phyloP scores from a whole-genome alignment of 495 filamentous ascomycete genomes.

The Penicillium cataractarum region DNA sequence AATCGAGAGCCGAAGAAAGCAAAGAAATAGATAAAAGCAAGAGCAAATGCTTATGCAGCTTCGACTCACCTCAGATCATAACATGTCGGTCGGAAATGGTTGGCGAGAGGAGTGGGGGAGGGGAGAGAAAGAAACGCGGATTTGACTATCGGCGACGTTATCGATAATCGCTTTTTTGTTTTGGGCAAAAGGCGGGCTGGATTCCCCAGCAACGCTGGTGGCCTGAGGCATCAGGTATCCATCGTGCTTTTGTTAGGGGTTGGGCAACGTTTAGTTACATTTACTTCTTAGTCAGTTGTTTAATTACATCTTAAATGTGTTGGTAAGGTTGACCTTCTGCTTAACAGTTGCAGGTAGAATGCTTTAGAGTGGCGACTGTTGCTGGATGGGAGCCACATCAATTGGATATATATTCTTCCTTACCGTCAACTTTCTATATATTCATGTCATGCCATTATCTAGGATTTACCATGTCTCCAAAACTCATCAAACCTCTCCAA shows the following conservation, averaged over 20 bases:
- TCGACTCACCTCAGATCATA: background rate
- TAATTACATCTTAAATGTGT: background rate
- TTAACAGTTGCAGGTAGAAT: background rate
- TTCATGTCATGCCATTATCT: too few species aligned
- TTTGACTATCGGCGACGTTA: constrained; percentile 23
- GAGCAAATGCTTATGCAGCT: too few species aligned
- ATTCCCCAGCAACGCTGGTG: constrained; percentile 28
- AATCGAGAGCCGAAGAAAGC: background rate
- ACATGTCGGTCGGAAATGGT: background rate
- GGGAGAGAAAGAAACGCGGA: constrained; percentile 20
- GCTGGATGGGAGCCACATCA: too few species aligned
- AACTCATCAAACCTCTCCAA: constrained; percentile 41
- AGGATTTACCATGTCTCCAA: background rate
- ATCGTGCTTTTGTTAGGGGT: background rate
- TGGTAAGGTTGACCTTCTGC: background rate
- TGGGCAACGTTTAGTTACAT: background rate
- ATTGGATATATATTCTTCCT: background rate
- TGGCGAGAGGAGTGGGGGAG: constrained; percentile 14
- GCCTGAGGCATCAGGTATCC: constrained; percentile 26
- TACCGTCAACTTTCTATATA: too few species aligned
- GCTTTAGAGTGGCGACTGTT: too few species aligned
- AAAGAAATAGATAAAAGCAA: background rate
- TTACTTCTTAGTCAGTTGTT: background rate
- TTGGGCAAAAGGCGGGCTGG: constrained; percentile 11
- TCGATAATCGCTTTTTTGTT: constrained; percentile 35